Base-by-base conservation (phyloP, 352 stramenopile species). In the Aphanomyces cochlioides region DNA sequence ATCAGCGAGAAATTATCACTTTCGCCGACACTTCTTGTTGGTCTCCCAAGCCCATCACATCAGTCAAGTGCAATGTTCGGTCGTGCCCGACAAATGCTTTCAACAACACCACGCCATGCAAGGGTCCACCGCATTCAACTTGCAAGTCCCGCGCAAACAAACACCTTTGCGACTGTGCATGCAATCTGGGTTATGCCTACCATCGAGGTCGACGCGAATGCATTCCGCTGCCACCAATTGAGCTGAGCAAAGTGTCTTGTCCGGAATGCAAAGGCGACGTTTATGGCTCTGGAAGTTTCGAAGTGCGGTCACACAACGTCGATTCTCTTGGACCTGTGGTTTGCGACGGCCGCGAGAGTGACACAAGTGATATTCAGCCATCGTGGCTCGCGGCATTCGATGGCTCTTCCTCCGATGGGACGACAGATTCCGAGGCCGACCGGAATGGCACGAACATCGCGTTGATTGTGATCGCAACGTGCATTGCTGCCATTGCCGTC, bases 401-500 rank as follows among this genome's bases (percentile, higher is more conserved):
- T 40, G 21, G 47, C 17, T 28, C n/a, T 3, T 66, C 63, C 5
- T 13, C 47, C 34, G 6, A 13, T 19, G 47, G 10, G 21, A 21
- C 13, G 47, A 10, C 17, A 41, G 43, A 40, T 57, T 50, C 8
- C 43, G 47, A 47, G 48, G 4, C 10, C 4, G 8, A 6, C 12
- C 28, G 13, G 7, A 37, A 61, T 37, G 6, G 17, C 17, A 13
- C 54, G 3, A 61, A 41, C 54, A 39, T 39, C 17, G 48, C 64
- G 6, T 17, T 69, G 21, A 47, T 69, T 41, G 47, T 36, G 15
- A 69, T 63, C n/a, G 54, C 64, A 3, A 54, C 53, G 10, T 47
- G 53, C 38, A 56, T 70, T n/a, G 64, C 47, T 63, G 64, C 64
- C n/a, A 48, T 64, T 28, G 64, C 64, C 10, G n/a, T 70, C 8